Percentiles rank a stretch among this genome's conserved stretches.
Evolutionary conservation across 805 yeast species (phyloP).

Genomic region (Teunomyces kruisii): DNA sequence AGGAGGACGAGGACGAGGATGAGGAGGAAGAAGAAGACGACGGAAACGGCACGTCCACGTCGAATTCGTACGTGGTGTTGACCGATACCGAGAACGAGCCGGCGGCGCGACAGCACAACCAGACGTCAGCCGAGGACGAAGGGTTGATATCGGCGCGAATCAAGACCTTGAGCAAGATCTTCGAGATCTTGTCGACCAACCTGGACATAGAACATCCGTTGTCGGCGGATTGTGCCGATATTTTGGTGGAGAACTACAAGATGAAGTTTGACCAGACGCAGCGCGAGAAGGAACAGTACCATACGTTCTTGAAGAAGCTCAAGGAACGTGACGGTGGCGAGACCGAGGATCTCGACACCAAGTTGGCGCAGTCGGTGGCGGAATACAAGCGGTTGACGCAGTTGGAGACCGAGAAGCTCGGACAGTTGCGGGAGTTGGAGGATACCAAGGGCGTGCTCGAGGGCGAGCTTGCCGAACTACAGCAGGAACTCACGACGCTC

Average conservation of each 20-base stretch:
- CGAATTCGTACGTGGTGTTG: conserved; percentile 14
- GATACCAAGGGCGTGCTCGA: conserved; percentile 45
- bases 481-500: conserved; percentile 32
- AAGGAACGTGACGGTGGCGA: conserved; percentile 31
- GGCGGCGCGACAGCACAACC: neutral
- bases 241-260: conserved; percentile 63
- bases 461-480: conserved; percentile 45
- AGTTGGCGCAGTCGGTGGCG: conserved; percentile 44
- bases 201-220: conserved; percentile 81
- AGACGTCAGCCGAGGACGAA: conserved; percentile 5
- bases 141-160: conserved; percentile 48
- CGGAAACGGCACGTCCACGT: conserved; percentile 3
- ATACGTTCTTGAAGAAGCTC: conserved; percentile 68
- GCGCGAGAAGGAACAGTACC: conserved; percentile 75
- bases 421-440: conserved; percentile 40
- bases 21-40: conserved; percentile 10
- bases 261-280: conserved; percentile 69
- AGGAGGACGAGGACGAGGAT: conserved; percentile 18
- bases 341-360: conserved; percentile 36
- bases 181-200: conserved; percentile 65
- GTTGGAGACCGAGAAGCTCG: conserved; percentile 33
- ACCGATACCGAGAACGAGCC: conserved; percentile 4
- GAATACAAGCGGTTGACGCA: conserved; percentile 44
- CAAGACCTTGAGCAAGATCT: conserved; percentile 60
- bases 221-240: conserved; percentile 79